A percentile compares a stretch with the other conserved stretches of the same genome.
These are phyloP conservation scores for Myxozyma udenii DNA, from an alignment of 805 yeast genomes.

Conservation along the genomic window DNA sequence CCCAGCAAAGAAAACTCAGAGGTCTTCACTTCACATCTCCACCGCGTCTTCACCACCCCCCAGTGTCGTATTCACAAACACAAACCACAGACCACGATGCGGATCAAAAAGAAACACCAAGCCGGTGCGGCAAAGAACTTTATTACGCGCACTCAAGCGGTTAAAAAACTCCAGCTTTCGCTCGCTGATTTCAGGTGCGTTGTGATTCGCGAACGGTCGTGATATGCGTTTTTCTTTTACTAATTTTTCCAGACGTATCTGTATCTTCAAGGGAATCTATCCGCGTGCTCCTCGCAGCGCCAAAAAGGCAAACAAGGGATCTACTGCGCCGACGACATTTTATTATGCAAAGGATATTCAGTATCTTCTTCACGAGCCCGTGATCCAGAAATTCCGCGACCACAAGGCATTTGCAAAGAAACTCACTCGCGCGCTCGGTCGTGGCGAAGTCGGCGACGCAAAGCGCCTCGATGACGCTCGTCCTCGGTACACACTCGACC, in stretches of 20 bases:
- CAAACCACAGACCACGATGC: slow-evolving; percentile 31
- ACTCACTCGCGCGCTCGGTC: slow-evolving; percentile 81
- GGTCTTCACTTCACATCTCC: not conserved
- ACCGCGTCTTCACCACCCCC: not conserved
- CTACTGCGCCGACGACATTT: slow-evolving; percentile 94
- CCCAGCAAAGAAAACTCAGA: not conserved
- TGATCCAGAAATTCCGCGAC: slow-evolving; percentile 84
- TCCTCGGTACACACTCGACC: slow-evolving; percentile 83
- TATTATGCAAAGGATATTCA: slow-evolving; percentile 93
- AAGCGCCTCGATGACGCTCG: slow-evolving; percentile 75
- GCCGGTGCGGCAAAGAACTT: slow-evolving; percentile 89
- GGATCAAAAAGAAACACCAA: slow-evolving; percentile 76
- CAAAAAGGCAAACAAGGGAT: slow-evolving; percentile 95
- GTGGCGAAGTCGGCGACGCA: slow-evolving; percentile 88
- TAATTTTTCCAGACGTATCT: slow-evolving; percentile 77
- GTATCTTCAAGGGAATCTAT: slow-evolving; percentile 96
- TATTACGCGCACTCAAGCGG: slow-evolving; percentile 92
- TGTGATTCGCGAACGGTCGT: no score
- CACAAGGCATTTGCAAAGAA: slow-evolving; percentile 93
- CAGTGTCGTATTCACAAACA: not conserved
- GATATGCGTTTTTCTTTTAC: not conserved
- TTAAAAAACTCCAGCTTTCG: slow-evolving; percentile 84
- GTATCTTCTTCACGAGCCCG: slow-evolving; percentile 92
- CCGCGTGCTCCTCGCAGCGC: slow-evolving; percentile 96
- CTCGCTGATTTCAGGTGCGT: slow-evolving; percentile 74